Percentiles rank a stretch among this genome's conserved stretches.
Conservation (phyloP, 2,329 filamentous ascomycete genomes). For the Paraconiothyrium sp. region DNA sequence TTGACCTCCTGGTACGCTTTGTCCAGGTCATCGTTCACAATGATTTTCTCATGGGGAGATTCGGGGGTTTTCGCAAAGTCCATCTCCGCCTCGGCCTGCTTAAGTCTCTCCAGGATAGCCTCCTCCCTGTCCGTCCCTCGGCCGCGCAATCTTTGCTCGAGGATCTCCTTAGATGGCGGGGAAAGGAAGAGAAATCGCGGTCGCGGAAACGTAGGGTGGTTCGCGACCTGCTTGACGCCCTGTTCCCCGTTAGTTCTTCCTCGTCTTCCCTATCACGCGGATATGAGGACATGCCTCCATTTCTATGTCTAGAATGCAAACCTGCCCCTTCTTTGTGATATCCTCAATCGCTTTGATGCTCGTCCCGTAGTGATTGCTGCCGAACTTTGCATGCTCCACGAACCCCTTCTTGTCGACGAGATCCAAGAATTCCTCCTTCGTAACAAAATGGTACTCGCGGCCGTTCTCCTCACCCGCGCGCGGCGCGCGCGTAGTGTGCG, state of each 20-base stretch:
- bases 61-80: slow-evolving; percentile 50
- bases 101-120: slow-evolving; percentile 57
- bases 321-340: slow-evolving; percentile 73
- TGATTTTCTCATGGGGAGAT: slow-evolving; percentile 61
- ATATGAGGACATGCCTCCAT: slow-evolving; percentile 74
- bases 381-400: slow-evolving; percentile 87
- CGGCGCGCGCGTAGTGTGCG: slow-evolving; percentile 82
- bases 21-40: slow-evolving; percentile 63
- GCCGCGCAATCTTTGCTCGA: slow-evolving; percentile 69
- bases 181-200: slow-evolving; percentile 87
- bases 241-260: slow-evolving; percentile 34
- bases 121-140: slow-evolving; percentile 58
- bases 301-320: slow-evolving; percentile 93
- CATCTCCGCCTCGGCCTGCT: slow-evolving; percentile 58
- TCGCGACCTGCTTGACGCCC: slow-evolving; percentile 93
- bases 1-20: slow-evolving; percentile 60
- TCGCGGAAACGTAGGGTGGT: slow-evolving; percentile 68
- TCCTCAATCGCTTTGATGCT: slow-evolving; percentile 81
- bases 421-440: slow-evolving; percentile 58
- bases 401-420: slow-evolving; percentile 72
- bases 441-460: slow-evolving; percentile 79
- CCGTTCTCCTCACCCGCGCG: slow-evolving; percentile 79
- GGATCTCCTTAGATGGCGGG: slow-evolving; percentile 76
- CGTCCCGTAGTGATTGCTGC: slow-evolving; percentile 87
- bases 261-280: not conserved